These are phyloP conservation scores for Vachellia collinsii DNA, from an alignment of 306 rosid species.

Conservation along the genomic window DNA sequence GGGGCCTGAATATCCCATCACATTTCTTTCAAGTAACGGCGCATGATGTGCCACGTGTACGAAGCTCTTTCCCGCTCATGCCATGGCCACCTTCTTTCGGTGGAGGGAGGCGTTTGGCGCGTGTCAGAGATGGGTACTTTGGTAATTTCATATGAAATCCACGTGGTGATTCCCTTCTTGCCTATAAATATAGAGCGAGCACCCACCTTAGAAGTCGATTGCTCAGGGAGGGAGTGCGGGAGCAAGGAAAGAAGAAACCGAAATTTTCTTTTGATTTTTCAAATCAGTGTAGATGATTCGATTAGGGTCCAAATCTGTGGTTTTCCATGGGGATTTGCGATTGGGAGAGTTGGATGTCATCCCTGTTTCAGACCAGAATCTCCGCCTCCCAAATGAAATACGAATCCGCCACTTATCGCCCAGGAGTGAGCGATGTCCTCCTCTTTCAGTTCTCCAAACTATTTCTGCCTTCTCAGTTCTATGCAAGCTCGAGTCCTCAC, in stretches of 20 bases:
- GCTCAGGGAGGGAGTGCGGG: not conserved
- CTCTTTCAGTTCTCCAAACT: constrained; percentile 88
- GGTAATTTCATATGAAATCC: constrained; percentile 39
- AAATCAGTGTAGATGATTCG: constrained; percentile 57
- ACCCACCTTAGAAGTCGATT: constrained; percentile 15
- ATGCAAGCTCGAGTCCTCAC: constrained; percentile 90
- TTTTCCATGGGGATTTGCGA: constrained; percentile 66
- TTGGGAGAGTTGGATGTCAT: constrained; percentile 85
- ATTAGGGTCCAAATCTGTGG: constrained; percentile 77
- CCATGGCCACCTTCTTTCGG: not conserved
- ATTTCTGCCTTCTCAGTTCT: constrained; percentile 79
- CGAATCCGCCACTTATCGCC: constrained; percentile 74
- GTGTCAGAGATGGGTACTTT: constrained; percentile 14
- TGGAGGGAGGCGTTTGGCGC: not conserved
- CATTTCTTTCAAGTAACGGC: not conserved
- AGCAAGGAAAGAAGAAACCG: constrained; percentile 16
- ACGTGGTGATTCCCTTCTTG: constrained; percentile 10
- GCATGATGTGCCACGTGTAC: not conserved
- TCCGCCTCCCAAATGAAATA: constrained; percentile 90
- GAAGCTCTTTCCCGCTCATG: not conserved
- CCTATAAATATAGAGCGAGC: constrained; percentile 34
- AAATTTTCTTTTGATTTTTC: constrained; percentile 16
- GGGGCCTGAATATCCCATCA: too few species aligned
- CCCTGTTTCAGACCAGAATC: constrained; percentile 52
- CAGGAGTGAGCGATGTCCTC: constrained; percentile 88